These are phyloP conservation scores for Neurospora sp. DNA, from an alignment of 495 filamentous ascomycete species.

Conservation along the genomic window DNA sequence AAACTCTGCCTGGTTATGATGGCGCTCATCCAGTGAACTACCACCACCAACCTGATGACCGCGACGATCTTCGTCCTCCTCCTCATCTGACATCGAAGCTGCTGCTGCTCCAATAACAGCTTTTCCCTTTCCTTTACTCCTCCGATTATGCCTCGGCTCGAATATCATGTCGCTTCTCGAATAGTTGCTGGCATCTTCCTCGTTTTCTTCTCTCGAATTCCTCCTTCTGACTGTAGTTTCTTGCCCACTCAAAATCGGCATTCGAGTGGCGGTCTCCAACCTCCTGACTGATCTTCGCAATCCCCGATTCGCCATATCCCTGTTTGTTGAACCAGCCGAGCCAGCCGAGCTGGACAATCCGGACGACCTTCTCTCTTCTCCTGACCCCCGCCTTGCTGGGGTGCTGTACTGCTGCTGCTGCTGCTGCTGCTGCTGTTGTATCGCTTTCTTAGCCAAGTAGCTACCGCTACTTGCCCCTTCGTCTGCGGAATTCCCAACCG, in stretches of 20 bases:
- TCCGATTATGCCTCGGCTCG: neutral
- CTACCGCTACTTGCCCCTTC: slow-evolving; percentile 19
- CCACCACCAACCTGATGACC: neutral
- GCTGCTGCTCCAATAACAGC: neutral
- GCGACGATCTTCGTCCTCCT: neutral
- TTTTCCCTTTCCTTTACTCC: neutral
- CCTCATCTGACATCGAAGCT: neutral
- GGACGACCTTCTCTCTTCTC: neutral
- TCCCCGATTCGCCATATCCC: neutral
- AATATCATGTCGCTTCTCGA: neutral
- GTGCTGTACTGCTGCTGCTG: neutral
- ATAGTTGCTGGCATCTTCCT: neutral
- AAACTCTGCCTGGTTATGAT: neutral
- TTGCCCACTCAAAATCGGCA: neutral
- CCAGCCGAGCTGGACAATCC: neutral
- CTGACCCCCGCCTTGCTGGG: neutral
- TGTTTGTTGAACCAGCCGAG: slow-evolving; percentile 3
- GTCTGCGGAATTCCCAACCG: slow-evolving; percentile 29
- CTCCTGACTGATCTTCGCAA: neutral
- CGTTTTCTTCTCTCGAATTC: neutral
- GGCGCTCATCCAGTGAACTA: neutral
- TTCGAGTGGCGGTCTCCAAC: neutral
- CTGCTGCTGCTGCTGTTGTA: neutral
- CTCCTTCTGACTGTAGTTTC: neutral
- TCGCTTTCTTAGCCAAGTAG: neutral